Evolutionary conservation across 2,329 filamentous ascomycete species (phyloP), one percentile per base, ranked within the genome.

Genomic region (Epichloe gansuensis): DNA sequence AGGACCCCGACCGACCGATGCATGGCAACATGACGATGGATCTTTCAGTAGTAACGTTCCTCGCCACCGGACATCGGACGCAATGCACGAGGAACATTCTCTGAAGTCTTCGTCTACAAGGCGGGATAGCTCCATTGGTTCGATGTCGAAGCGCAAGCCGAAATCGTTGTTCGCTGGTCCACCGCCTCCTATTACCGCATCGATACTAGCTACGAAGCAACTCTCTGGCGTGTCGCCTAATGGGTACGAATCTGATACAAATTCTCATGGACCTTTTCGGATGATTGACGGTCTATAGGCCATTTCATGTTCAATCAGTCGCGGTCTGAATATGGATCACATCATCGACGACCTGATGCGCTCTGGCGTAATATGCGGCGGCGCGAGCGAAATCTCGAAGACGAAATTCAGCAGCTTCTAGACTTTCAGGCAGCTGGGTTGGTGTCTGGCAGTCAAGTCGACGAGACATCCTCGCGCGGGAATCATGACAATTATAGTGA

Each of bases 171-270:
- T 78, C 53, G 60, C 65, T 2, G 74, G 75, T 1, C 75, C 76
- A 0, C 76, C 76, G 0, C 74, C 76, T 1, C 76, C 76, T 4
- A 78, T 79, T 52, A 69, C 72, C 1, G 57, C 64, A 5, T 76
- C 75, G 0, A 65, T 69, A 3, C 54, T 72, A 21, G 51, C 72
- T 2, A 59, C 57, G 8, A n/a, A 57, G 54, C 48, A 25, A 39
- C 25, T 25, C n/a, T 44, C 52, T 9, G 45, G 43, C 11, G 43
- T 48, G 35, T 44, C 46, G 9, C 12, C 37, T 56, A 5, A 58
- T 54, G 11, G 41, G 54, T 7, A 54, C 57, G n/a, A 58, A 67
- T 47, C 12, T 13, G 34, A 48, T n/a, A 48, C 23, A 38, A n/a
- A 49, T 8, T 39, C 48, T 3, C 17, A 35, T 12, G 50, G 53